Evolutionary conservation across 176 grass and related monocot species (phyloP).

Genomic region (Avena eriantha): DNA sequence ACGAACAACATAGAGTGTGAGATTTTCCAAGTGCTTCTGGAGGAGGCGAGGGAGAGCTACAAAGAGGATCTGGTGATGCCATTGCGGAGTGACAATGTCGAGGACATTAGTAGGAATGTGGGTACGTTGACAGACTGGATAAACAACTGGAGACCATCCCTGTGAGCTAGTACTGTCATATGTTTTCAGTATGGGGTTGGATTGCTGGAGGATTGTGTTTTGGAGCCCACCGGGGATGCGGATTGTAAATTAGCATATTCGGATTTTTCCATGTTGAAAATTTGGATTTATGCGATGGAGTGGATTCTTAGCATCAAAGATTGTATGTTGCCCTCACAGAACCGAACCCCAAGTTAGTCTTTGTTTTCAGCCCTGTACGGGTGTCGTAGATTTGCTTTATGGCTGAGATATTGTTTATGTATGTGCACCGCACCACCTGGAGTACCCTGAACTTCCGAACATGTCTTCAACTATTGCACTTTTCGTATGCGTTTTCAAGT

Average conservation of each 20-base stretch:
- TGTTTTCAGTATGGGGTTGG: slow-evolving; percentile 21
- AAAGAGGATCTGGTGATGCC: slow-evolving; percentile 75
- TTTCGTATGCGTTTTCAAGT: too few relatives aligned
- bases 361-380: slow-evolving; percentile 9
- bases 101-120: slow-evolving; percentile 90
- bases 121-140: slow-evolving; percentile 72
- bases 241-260: not conserved
- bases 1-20: slow-evolving; percentile 95
- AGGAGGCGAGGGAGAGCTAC: slow-evolving; percentile 93
- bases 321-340: not conserved
- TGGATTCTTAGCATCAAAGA: not conserved
- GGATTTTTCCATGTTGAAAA: not conserved
- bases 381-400: slow-evolving; percentile 24
- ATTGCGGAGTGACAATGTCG: slow-evolving; percentile 73
- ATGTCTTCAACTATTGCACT: too few relatives aligned
- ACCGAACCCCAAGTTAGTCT: not conserved
- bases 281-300: not conserved
- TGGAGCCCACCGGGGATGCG: not conserved
- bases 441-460: too few relatives aligned
- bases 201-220: not conserved
- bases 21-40: slow-evolving; percentile 91
- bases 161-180: not conserved
- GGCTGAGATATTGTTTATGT: not conserved
- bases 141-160: slow-evolving; percentile 75
- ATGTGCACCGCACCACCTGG: not conserved